Evolutionary conservation across 768 basidiomycete species (phyloP).

Genomic region (Lentinula detonsa): DNA sequence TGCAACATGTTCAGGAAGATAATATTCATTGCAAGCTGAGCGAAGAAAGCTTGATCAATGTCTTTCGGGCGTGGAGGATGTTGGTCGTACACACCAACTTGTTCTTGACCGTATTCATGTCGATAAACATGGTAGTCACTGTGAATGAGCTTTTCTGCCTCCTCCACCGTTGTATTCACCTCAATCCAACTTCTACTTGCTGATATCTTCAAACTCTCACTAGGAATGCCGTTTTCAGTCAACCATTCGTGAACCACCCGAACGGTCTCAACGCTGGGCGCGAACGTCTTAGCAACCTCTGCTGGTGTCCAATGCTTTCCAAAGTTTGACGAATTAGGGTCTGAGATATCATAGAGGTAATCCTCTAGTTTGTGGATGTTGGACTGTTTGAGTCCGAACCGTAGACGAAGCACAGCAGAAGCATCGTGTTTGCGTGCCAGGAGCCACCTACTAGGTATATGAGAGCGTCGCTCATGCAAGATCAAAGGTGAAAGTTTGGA

Average conservation of each 20-base stretch:
- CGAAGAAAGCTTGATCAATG: background rate
- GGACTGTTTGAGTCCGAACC: conserved; percentile 37
- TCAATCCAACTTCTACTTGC: conserved; percentile 32
- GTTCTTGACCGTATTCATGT: conserved; percentile 28
- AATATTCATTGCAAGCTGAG: conserved; percentile 31
- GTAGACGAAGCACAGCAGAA: conserved; percentile 31
- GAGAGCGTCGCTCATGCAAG: conserved; percentile 34
- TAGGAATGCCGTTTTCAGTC: conserved; percentile 25
- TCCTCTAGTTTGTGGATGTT: conserved; percentile 35
- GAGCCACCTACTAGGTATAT: conserved; percentile 25
- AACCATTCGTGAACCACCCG: conserved; percentile 35
- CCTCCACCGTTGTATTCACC: conserved; percentile 30
- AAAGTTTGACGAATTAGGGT: conserved; percentile 36
- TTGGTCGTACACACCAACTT: conserved; percentile 24
- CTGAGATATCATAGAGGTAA: conserved; percentile 33
- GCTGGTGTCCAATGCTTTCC: conserved; percentile 39
- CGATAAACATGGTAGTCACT: conserved; percentile 37
- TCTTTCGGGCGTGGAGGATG: background rate
- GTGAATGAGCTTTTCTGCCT: conserved; percentile 36
- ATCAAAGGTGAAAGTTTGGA: conserved; percentile 10
- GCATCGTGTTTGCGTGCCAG: conserved; percentile 22
- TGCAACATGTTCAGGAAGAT: conserved; percentile 29
- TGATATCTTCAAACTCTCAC: conserved; percentile 25
- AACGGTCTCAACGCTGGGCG: conserved; percentile 30
- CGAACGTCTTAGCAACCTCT: conserved; percentile 34